Conservation (phyloP, 2,329 filamentous ascomycete species). For the Eurotiales sp. region DNA sequence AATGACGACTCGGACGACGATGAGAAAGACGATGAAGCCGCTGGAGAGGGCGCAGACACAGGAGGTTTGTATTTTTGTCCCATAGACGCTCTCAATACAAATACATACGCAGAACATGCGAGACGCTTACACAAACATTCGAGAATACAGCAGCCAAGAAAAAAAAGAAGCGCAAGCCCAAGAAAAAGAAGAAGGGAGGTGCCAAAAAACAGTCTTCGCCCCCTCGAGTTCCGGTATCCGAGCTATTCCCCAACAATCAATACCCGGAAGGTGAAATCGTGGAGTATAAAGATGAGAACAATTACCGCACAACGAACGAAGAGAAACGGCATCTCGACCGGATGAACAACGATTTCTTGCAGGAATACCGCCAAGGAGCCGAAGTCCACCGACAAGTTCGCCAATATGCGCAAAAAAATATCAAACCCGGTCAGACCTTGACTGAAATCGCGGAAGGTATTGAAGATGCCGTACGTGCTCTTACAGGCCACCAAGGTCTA, state of each 20-base stretch:
- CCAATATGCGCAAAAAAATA: conserved; percentile 74
- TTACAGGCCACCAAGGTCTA: conserved; percentile 72
- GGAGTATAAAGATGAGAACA: conserved; percentile 73
- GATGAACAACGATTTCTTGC: conserved; percentile 73
- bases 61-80: conserved; percentile 29
- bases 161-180: conserved; percentile 82
- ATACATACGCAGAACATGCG: neutral
- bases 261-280: conserved; percentile 77
- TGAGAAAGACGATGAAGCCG: conserved; percentile 46
- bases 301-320: conserved; percentile 74
- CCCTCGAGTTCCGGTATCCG: conserved; percentile 68
- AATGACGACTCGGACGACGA: conserved; percentile 55
- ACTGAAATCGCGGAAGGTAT: conserved; percentile 85
- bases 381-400: conserved; percentile 86
- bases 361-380: conserved; percentile 78
- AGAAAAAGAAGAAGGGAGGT: conserved; percentile 60
- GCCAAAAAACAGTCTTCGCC: conserved; percentile 72
- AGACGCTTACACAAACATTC: neutral
- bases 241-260: conserved; percentile 66
- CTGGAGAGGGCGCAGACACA: conserved; percentile 34
- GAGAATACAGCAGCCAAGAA: conserved; percentile 43
- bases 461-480: conserved; percentile 72
- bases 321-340: conserved; percentile 81
- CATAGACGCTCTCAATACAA: neutral
- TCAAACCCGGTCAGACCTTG: conserved; percentile 75